These are phyloP conservation scores for Cercospora zeina DNA, from an alignment of 2,329 filamentous ascomycete genomes.

Conservation along the genomic window DNA sequence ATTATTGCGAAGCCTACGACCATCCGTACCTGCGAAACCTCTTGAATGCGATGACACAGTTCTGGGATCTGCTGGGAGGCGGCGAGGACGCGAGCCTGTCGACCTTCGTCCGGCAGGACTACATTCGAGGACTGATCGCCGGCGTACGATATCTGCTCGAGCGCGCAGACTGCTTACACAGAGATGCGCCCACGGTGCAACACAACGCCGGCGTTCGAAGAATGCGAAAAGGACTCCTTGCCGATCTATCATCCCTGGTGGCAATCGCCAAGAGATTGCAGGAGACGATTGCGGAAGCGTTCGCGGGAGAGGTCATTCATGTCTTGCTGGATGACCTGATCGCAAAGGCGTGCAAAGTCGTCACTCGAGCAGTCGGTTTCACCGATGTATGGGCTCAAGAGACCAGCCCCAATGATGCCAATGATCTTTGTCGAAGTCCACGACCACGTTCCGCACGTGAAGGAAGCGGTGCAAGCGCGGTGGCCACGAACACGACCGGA, in stretches of 20 bases:
- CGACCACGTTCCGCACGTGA: conserved; percentile 4
- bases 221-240: conserved; percentile 81
- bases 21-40: conserved; percentile 82
- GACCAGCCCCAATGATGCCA: conserved; percentile 16
- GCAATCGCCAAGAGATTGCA: conserved; percentile 85
- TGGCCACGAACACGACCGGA: conserved; percentile 25
- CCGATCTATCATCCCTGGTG: conserved; percentile 84
- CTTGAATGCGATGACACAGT: conserved; percentile 80
- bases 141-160: conserved; percentile 89
- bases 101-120: conserved; percentile 86
- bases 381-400: conserved; percentile 71
- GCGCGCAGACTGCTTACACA: conserved; percentile 80
- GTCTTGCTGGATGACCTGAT: conserved; percentile 90
- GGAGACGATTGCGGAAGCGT: conserved; percentile 62
- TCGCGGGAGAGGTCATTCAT: conserved; percentile 61
- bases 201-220: conserved; percentile 73
- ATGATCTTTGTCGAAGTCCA: conserved; percentile 6
- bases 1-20: conserved; percentile 95
- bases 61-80: conserved; percentile 85
- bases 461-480: not conserved
- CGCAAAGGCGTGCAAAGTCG: conserved; percentile 87
- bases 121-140: conserved; percentile 90
- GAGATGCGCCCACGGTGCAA: conserved; percentile 74
- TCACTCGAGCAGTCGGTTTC: conserved; percentile 87
- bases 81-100: conserved; percentile 65